These are phyloP conservation scores for Trichothecium roseum DNA, from an alignment of 2,329 filamentous ascomycete genomes.

Conservation along the genomic window DNA sequence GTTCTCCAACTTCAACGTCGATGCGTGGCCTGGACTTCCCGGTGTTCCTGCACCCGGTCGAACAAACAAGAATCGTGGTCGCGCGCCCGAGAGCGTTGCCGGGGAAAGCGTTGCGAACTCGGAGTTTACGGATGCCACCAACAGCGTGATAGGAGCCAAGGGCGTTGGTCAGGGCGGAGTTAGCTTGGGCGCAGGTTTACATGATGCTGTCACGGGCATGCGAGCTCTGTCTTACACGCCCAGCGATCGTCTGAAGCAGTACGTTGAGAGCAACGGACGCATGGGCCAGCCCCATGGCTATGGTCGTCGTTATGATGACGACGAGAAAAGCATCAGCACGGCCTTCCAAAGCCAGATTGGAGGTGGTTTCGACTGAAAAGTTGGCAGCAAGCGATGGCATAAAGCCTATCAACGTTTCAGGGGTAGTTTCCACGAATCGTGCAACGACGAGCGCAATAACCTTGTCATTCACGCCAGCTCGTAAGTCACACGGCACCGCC, in stretches of 20 bases:
- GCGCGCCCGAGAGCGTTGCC: slow-evolving; percentile 67
- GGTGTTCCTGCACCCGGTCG: slow-evolving; percentile 52
- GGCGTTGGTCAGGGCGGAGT: slow-evolving; percentile 76
- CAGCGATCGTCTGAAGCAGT: slow-evolving; percentile 83
- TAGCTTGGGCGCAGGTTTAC: slow-evolving; percentile 72
- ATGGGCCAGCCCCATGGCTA: slow-evolving; percentile 57
- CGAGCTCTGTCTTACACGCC: slow-evolving; percentile 48
- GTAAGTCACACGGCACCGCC: too few species aligned
- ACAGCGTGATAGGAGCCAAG: slow-evolving; percentile 66
- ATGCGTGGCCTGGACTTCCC: slow-evolving; percentile 76
- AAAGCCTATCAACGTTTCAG: too few species aligned
- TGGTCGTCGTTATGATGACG: slow-evolving; percentile 71
- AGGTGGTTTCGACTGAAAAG: slow-evolving; percentile 42
- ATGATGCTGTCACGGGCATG: slow-evolving; percentile 58
- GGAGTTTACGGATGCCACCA: slow-evolving; percentile 75
- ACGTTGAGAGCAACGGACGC: slow-evolving; percentile 77
- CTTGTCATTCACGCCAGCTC: too few species aligned
- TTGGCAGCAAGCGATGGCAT: neutral
- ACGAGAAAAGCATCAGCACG: slow-evolving; percentile 91
- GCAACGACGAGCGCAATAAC: too few species aligned
- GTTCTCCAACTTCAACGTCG: slow-evolving; percentile 84
- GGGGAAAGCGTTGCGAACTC: slow-evolving; percentile 89
- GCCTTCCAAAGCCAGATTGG: slow-evolving; percentile 94
- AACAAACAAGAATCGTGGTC: slow-evolving; percentile 55
- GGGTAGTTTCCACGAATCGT: too few species aligned